Conservation (phyloP, 1,139 yeast genomes). For the Hanseniaspora sp. region DNA sequence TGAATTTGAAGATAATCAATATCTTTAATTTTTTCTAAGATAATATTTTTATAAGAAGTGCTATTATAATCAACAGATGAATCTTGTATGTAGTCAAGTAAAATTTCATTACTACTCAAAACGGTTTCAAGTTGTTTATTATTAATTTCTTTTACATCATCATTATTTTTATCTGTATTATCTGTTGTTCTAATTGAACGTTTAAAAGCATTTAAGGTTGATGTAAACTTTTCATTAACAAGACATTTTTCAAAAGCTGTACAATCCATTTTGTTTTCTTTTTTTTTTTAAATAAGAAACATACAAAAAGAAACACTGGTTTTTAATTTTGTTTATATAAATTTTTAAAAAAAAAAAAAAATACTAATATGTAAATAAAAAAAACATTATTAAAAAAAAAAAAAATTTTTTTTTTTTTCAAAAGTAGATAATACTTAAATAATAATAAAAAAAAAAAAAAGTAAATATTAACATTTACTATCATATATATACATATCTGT, state of each 20-base stretch:
- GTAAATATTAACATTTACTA: background rate
- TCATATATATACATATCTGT: background rate
- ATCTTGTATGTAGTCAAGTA: background rate
- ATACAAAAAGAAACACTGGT: background rate
- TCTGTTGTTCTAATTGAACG: background rate
- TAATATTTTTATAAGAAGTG: constrained; percentile 3
- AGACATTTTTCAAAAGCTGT: background rate
- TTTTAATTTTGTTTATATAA: no score
- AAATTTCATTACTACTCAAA: background rate
- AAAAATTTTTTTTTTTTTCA: background rate
- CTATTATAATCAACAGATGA: background rate
- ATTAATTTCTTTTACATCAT: background rate
- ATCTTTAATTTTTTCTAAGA: constrained; percentile 7
- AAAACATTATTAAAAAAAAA: no score
- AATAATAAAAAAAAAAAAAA: background rate
- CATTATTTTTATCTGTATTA: background rate
- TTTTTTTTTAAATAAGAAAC: background rate
- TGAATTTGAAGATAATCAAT: constrained; percentile 3
- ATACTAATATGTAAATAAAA: no score
- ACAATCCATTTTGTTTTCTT: background rate
- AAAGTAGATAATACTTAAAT: background rate
- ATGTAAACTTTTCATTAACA: background rate
- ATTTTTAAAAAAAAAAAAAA: no score
- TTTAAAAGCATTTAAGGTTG: background rate
- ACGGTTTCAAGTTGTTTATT: background rate